phyloP scores from a whole-genome alignment of 1,284 basidiomycete genomes.

The Cronartium ribicola region DNA sequence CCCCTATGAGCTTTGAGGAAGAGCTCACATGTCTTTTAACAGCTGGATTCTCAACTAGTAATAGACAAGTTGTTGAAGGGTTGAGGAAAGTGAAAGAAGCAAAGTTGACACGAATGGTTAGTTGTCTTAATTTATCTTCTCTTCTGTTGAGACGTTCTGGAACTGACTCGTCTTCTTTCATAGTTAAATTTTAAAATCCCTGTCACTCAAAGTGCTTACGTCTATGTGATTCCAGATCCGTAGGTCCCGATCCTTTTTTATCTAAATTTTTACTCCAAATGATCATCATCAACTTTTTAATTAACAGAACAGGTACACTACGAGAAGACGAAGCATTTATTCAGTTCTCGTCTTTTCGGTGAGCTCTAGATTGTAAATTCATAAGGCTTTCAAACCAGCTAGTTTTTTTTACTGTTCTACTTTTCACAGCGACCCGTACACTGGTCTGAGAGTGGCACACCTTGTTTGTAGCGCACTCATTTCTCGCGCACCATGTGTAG shows the following conservation, averaged over 20 bases:
- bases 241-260: neutral
- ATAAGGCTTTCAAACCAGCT: neutral
- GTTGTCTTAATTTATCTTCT: neutral
- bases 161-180: neutral
- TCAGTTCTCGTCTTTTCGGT: constrained; percentile 25
- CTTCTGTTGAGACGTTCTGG: neutral
- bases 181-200: constrained; percentile 30
- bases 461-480: constrained; percentile 7
- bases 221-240: constrained; percentile 39
- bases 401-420: neutral
- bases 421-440: neutral
- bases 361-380: neutral
- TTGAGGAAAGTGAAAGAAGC: constrained; percentile 15
- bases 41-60: constrained; percentile 16
- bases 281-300: neutral
- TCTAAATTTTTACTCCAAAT: neutral
- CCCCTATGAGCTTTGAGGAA: constrained; percentile 3
- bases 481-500: constrained; percentile 20
- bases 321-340: constrained; percentile 28
- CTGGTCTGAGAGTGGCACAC: neutral
- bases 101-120: constrained; percentile 4
- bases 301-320: constrained; percentile 22
- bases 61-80: constrained; percentile 8
- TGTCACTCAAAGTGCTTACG: constrained; percentile 13
- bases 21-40: constrained; percentile 6